phyloP scores from a whole-genome alignment of 106 monocot species.

The Phalaenopsis equestris region DNA sequence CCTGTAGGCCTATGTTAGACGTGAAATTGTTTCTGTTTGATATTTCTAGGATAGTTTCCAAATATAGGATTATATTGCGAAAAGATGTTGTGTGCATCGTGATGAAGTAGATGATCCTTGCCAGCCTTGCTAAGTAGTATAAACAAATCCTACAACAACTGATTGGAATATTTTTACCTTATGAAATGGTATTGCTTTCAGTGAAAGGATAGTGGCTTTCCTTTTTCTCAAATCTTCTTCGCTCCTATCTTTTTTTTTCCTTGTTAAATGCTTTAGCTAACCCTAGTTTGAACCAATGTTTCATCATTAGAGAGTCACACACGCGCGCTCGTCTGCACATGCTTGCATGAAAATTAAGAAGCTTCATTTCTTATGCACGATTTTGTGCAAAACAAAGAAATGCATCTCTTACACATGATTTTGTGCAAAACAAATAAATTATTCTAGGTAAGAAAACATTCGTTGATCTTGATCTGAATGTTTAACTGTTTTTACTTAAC shows the following conservation, averaged over 20 bases:
- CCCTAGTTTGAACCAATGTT: background rate
- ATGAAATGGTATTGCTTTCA: background rate
- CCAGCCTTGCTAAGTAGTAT: background rate
- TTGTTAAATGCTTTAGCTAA: background rate
- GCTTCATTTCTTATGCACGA: background rate
- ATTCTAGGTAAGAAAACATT: background rate
- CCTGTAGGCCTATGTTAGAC: background rate
- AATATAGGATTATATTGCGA: background rate
- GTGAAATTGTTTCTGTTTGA: background rate
- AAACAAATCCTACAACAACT: background rate
- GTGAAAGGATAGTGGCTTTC: background rate
- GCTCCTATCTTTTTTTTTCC: background rate
- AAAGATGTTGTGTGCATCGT: background rate
- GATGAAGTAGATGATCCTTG: background rate
- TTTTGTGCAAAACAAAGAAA: background rate
- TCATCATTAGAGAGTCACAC: background rate
- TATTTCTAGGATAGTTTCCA: background rate
- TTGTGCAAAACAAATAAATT: background rate
- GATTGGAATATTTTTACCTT: background rate
- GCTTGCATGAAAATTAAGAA: background rate
- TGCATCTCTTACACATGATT: background rate
- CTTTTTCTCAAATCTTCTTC: background rate
- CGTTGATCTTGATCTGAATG: background rate
- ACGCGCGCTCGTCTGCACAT: background rate
- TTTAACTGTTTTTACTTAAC: background rate